Evolutionary conservation across 2,329 filamentous ascomycete genomes (phyloP).

Genomic region (Scolecobasidium constrictum): DNA sequence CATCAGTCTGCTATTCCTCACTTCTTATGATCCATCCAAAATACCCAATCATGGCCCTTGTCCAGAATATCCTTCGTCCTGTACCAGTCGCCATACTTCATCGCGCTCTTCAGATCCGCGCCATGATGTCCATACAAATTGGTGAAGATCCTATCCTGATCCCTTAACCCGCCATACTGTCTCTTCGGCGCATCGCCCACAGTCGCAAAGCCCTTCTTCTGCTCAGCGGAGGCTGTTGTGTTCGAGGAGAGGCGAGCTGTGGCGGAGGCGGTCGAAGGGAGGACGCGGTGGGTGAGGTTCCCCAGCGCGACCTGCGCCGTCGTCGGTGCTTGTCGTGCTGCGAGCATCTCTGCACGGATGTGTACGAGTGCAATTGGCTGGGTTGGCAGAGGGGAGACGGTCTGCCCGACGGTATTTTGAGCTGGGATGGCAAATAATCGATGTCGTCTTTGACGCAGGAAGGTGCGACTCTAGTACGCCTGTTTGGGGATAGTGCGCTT

Average conservation of each 20-base stretch:
- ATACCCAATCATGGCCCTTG: constrained; percentile 91
- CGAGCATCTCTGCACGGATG: constrained; percentile 22
- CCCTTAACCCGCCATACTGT: constrained; percentile 76
- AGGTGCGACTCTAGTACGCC: too few relatives aligned
- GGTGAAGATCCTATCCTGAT: constrained; percentile 98
- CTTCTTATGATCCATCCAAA: too few relatives aligned
- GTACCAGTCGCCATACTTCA: constrained; percentile 98
- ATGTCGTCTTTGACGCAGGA: too few relatives aligned
- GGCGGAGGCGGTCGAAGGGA: constrained; percentile 27
- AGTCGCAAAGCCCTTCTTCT: constrained; percentile 24
- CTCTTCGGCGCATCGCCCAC: constrained; percentile 45
- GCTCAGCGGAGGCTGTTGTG: constrained; percentile 45
- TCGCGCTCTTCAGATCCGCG: constrained; percentile 81
- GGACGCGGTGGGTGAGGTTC: constrained; percentile 28
- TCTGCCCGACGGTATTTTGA: too few relatives aligned
- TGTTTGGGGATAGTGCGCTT: too few relatives aligned
- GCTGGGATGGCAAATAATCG: too few relatives aligned
- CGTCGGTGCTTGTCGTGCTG: constrained; percentile 28
- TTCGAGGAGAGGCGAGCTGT: constrained; percentile 22
- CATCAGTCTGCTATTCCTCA: constrained; percentile 9
- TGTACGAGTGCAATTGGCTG: constrained; percentile 15
- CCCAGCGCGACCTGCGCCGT: constrained; percentile 23
- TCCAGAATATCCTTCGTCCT: constrained; percentile 97
- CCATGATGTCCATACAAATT: constrained; percentile 94
- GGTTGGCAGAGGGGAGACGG: constrained; percentile 19